phyloP scores from a whole-genome alignment of 495 filamentous ascomycete genomes.

The Penicillium coprophilum region DNA sequence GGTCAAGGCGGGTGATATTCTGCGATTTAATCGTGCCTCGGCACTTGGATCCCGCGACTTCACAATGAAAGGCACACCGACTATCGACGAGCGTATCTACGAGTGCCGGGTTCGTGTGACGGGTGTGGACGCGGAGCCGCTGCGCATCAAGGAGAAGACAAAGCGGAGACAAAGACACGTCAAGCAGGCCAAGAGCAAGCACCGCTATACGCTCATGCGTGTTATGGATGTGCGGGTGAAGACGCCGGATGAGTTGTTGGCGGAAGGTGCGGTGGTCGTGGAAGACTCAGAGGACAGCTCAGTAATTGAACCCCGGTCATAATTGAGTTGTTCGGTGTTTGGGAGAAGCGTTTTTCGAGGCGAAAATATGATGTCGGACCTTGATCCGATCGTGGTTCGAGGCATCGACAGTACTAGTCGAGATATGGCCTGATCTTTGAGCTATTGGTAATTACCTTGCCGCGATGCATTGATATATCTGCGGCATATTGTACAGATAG shows the following conservation, averaged over 20 bases:
- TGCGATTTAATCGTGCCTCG: constrained; percentile 81
- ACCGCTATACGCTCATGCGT: constrained; percentile 79
- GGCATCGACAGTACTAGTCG: constrained; percentile 1
- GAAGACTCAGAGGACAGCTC: constrained; percentile 28
- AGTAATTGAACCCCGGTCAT: constrained; percentile 30
- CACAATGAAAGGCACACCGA: constrained; percentile 76
- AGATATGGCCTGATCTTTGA: background rate
- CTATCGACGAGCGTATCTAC: constrained; percentile 77
- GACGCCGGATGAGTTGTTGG: constrained; percentile 55
- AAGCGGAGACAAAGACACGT: constrained; percentile 79
- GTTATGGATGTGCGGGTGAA: constrained; percentile 78
- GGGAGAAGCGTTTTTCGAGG: constrained; percentile 5
- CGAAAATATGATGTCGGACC: constrained; percentile 7
- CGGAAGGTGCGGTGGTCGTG: constrained; percentile 43
- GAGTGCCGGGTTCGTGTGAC: constrained; percentile 84
- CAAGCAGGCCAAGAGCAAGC: constrained; percentile 77
- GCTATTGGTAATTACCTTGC: constrained; percentile 6
- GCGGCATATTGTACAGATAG: constrained; percentile 44
- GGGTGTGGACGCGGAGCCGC: constrained; percentile 82
- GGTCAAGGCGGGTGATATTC: constrained; percentile 75
- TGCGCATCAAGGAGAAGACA: constrained; percentile 88
- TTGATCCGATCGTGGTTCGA: constrained; percentile 1
- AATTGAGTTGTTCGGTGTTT: constrained; percentile 13
- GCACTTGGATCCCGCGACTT: constrained; percentile 83
- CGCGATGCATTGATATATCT: constrained; percentile 23